A percentile compares a stretch with the other conserved stretches of the same genome.
These are phyloP conservation scores for Lepidium africanum DNA, from an alignment of 345 rosid species.

Conservation along the genomic window DNA sequence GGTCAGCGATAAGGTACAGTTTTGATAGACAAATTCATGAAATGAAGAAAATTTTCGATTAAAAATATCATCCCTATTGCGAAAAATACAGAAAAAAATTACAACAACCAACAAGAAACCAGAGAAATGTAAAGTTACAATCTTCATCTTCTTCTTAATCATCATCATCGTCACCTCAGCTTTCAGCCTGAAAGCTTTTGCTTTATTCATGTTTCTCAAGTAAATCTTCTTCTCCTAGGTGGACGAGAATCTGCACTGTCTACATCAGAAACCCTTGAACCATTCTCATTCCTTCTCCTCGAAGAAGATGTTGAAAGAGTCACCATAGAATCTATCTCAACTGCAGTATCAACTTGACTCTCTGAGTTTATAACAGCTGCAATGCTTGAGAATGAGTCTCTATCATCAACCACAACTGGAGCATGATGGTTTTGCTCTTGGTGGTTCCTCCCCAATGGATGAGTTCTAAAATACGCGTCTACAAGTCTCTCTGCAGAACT, in stretches of 20 bases:
- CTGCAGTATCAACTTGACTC: constrained; percentile 74
- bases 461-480: constrained; percentile 47
- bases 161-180: constrained; percentile 13
- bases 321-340: constrained; percentile 77
- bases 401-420: constrained; percentile 70
- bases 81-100: constrained; percentile 16
- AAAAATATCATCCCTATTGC: constrained; percentile 19
- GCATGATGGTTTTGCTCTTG: constrained; percentile 40
- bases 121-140: constrained; percentile 17
- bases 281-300: constrained; percentile 58
- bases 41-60: neutral
- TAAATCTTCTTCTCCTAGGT: constrained; percentile 68
- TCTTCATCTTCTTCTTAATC: constrained; percentile 6
- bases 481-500: constrained; percentile 52
- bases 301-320: constrained; percentile 82
- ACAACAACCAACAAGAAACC: constrained; percentile 24
- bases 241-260: constrained; percentile 83
- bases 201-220: constrained; percentile 24
- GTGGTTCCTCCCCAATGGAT: constrained; percentile 51
- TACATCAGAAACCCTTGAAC: constrained; percentile 65
- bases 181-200: neutral
- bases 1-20: neutral
- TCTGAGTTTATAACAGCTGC: constrained; percentile 85
- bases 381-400: constrained; percentile 85
- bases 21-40: neutral